Percentiles rank a stretch among this genome's conserved stretches.
phyloP scores from a whole-genome alignment of 345 rosid genomes.

The Nasturtium officinale region DNA sequence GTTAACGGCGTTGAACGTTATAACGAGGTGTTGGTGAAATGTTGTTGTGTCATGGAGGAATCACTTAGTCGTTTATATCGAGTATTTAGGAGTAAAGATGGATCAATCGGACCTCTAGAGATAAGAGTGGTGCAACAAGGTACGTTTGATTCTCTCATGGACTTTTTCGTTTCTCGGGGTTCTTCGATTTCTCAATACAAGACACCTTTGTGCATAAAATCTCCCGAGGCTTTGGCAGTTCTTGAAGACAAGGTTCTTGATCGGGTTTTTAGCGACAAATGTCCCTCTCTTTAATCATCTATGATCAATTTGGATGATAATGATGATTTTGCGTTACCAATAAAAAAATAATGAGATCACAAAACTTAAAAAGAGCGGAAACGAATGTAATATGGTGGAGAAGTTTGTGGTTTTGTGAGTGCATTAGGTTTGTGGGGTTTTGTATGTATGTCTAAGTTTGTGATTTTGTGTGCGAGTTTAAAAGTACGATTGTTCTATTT shows the following conservation, averaged over 20 bases:
- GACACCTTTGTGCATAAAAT: conserved; percentile 62
- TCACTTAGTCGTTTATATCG: conserved; percentile 54
- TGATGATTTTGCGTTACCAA: not conserved
- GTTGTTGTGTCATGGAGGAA: conserved; percentile 61
- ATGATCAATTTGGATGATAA: not conserved
- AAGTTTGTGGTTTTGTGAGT: too few species aligned
- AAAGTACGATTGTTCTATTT: too few species aligned
- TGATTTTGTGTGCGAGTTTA: too few species aligned
- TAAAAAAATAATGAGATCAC: too few species aligned
- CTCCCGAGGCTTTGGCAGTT: conserved; percentile 13
- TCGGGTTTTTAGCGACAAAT: not conserved
- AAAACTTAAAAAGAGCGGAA: too few species aligned
- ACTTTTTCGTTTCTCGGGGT: conserved; percentile 56
- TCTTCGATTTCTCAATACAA: conserved; percentile 67
- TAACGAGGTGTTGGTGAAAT: conserved; percentile 48
- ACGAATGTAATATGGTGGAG: too few species aligned
- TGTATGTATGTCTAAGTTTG: too few species aligned
- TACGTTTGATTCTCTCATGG: conserved; percentile 66
- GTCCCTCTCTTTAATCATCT: not conserved
- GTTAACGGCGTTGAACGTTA: conserved; percentile 35
- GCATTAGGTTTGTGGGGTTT: too few species aligned
- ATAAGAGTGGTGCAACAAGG: conserved; percentile 62
- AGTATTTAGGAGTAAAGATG: conserved; percentile 46
- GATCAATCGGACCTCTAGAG: conserved; percentile 56
- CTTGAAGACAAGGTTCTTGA: not conserved